Evolutionary conservation across 805 yeast species (phyloP).

Genomic region (Saturnispora saitoi): DNA sequence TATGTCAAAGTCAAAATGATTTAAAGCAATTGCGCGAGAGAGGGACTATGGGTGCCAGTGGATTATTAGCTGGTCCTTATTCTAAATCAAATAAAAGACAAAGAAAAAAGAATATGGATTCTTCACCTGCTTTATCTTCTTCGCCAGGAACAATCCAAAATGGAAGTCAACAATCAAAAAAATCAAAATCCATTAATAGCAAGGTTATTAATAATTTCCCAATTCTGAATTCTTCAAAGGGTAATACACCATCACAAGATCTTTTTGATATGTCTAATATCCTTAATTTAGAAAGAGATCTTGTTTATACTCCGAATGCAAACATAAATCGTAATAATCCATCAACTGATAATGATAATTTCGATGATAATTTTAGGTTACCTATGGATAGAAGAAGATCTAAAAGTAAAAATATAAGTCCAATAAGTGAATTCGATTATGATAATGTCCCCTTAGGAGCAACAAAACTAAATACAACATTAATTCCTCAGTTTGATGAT

Average conservation of each 20-base stretch:
- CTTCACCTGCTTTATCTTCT: slow-evolving; percentile 9
- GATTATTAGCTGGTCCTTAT: slow-evolving; percentile 29
- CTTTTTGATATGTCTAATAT: slow-evolving; percentile 8
- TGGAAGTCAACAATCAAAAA: slow-evolving; percentile 1
- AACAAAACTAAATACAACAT: slow-evolving; percentile 46
- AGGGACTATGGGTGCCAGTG: slow-evolving; percentile 27
- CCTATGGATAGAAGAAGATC: neutral
- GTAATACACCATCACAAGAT: slow-evolving; percentile 1
- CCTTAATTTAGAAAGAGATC: slow-evolving; percentile 4
- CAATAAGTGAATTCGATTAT: slow-evolving; percentile 9
- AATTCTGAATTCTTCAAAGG: slow-evolving; percentile 1
- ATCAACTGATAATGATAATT: neutral
- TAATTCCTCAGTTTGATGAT: slow-evolving; percentile 40
- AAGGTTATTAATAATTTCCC: slow-evolving; percentile 7
- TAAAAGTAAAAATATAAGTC: neutral
- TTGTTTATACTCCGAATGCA: neutral
- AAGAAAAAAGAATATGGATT: slow-evolving; percentile 1
- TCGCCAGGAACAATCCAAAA: slow-evolving; percentile 8
- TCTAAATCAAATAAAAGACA: slow-evolving; percentile 3
- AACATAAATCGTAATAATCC: neutral
- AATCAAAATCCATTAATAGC: neutral
- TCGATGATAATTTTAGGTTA: slow-evolving; percentile 1
- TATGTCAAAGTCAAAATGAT: slow-evolving; percentile 19
- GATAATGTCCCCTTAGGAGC: slow-evolving; percentile 37
- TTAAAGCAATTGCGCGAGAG: slow-evolving; percentile 21